Evolutionary conservation across 768 basidiomycete genomes (phyloP).

Genomic region (Pleurotus sapidus): DNA sequence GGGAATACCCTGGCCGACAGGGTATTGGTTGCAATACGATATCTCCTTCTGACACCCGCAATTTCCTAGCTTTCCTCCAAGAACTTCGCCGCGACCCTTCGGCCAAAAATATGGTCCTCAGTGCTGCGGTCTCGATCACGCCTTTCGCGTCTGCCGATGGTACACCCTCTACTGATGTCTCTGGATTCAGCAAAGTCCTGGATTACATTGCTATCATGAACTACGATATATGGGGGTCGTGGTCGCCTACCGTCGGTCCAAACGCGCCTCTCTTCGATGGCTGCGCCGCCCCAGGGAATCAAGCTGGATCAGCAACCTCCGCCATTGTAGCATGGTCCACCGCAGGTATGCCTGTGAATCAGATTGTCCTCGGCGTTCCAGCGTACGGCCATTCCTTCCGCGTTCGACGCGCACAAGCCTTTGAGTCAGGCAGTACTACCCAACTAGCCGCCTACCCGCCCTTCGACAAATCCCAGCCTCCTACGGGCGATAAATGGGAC

Average conservation of each 20-base stretch:
- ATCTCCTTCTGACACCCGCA: slow-evolving; percentile 59
- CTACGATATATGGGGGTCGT: slow-evolving; percentile 59
- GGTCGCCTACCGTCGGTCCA: slow-evolving; percentile 61
- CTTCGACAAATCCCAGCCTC: slow-evolving; percentile 43
- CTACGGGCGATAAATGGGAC: slow-evolving; percentile 51
- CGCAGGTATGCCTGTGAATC: slow-evolving; percentile 68
- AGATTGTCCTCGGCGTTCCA: slow-evolving; percentile 77
- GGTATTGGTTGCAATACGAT: slow-evolving; percentile 74
- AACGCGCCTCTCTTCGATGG: slow-evolving; percentile 81
- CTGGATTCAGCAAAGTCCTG: slow-evolving; percentile 66
- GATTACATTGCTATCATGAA: slow-evolving; percentile 59
- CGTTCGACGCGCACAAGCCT: slow-evolving; percentile 37
- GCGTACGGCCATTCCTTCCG: slow-evolving; percentile 76
- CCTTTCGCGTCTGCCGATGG: slow-evolving; percentile 51
- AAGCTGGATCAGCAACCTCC: slow-evolving; percentile 69
- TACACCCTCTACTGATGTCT: slow-evolving; percentile 63
- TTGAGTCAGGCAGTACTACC: slow-evolving; percentile 21
- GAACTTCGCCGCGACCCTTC: slow-evolving; percentile 56
- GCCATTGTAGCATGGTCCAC: slow-evolving; percentile 69
- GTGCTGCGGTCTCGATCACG: slow-evolving; percentile 38
- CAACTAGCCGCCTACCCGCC: slow-evolving; percentile 42
- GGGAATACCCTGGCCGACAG: slow-evolving; percentile 76
- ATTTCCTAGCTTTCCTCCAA: slow-evolving; percentile 76
- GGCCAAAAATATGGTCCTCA: slow-evolving; percentile 52
- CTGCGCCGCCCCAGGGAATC: slow-evolving; percentile 53